phyloP scores from a whole-genome alignment of 129 eudicot species.

The Lonicera japonica region DNA sequence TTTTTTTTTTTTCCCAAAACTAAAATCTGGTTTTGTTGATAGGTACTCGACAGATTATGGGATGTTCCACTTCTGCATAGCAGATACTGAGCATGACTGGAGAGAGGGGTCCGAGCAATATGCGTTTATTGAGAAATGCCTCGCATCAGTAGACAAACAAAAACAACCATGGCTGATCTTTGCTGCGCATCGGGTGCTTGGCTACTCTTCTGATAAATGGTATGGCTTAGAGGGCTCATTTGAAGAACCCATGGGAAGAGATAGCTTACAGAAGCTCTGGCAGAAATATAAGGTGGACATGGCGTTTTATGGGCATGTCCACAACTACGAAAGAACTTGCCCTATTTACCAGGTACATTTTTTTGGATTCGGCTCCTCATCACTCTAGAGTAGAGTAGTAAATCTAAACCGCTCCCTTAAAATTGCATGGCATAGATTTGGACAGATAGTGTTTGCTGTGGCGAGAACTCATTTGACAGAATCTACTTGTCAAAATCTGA shows the following conservation, averaged over 20 bases:
- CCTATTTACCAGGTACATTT: conserved; percentile 51
- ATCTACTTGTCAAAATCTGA: too few relatives aligned
- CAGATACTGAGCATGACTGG: conserved; percentile 78
- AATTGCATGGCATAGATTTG: too few relatives aligned
- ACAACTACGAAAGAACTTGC: conserved; percentile 49
- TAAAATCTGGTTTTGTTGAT: neutral
- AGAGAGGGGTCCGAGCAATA: conserved; percentile 63
- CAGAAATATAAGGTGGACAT: conserved; percentile 77
- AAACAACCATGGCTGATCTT: conserved; percentile 81
- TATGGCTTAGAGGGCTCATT: conserved; percentile 55
- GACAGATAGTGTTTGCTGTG: too few relatives aligned
- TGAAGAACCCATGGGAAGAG: conserved; percentile 74
- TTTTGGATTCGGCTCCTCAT: too few relatives aligned
- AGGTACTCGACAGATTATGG: conserved; percentile 77
- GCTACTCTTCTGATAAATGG: conserved; percentile 44
- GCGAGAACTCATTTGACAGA: too few relatives aligned
- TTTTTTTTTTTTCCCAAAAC: too few relatives aligned
- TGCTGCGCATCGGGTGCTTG: conserved; percentile 65
- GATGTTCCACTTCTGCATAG: conserved; percentile 77
- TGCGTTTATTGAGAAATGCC: conserved; percentile 51
- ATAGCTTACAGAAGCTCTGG: conserved; percentile 59
- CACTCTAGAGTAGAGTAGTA: too few relatives aligned
- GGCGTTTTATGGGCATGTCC: conserved; percentile 57
- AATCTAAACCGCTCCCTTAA: too few relatives aligned
- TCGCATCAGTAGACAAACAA: conserved; percentile 59